Evolutionary conservation across 1,284 basidiomycete genomes (phyloP), one percentile per base, ranked within the genome.

Genomic region (Heliocybe sulcata): DNA sequence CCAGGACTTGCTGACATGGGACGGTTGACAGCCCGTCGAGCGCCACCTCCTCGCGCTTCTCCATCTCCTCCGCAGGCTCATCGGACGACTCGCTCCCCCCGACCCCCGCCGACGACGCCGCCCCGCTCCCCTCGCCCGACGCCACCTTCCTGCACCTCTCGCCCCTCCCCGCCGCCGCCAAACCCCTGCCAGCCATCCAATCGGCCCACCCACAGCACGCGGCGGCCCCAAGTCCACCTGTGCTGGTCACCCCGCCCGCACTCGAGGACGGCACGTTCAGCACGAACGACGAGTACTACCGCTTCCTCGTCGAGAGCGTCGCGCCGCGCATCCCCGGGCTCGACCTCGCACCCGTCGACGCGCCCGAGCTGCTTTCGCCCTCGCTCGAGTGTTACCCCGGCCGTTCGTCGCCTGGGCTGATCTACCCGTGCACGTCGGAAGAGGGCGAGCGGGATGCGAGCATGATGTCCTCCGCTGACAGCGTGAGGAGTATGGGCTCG

Each of bases 231-330:
- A 8, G 3, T 22, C 22, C 47, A n/a, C 22, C 23, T 4, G 47
- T 25, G 20, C 22, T 29, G 9, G 9, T 29, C 9, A 14, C 47
- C 3, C 16, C 23, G 27, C 47, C 47, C 6, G 47, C 11, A 16
- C 47, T 4, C 4, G 29, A 4, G 29, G 12, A 12, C 12, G 29
- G 29, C 10, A 16, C 16, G 47, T 49, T 49, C 47, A 4, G 23
- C 47, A 49, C 47, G 23, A 49, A 49, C 27, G 47, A 49, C 6
- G 47, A 49, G 14, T 49, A 49, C 27, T 49, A 49, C 47, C 47
- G 27, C 27, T 49, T 26, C 27, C 47, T 49, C 47, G 9, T 29
- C 47, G 27, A 20, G 38, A 16, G 19, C 38, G 16, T 42, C 38
- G 19, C 29, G 29, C 29, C 29, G 12, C 29, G 12, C 29, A 31